Evolutionary conservation across 805 yeast genomes (phyloP).

Genomic region (Hanseniaspora clermontiae): DNA sequence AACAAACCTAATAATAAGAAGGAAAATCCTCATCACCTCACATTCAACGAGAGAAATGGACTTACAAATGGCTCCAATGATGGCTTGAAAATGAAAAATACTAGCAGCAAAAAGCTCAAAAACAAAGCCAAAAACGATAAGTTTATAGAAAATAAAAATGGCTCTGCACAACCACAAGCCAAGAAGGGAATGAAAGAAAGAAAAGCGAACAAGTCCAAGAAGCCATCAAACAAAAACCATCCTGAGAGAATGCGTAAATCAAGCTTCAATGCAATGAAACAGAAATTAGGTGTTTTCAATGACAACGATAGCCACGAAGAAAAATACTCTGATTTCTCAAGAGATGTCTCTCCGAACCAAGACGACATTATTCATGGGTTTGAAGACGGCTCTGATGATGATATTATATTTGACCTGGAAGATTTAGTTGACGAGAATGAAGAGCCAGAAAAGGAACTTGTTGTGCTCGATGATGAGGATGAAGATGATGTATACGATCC

Average conservation of each 20-base stretch:
- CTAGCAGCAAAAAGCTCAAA: conserved; percentile 3
- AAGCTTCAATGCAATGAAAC: conserved; percentile 23
- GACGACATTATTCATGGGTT: conserved; percentile 13
- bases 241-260: conserved; percentile 25
- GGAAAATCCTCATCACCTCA: background rate
- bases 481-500: conserved; percentile 23
- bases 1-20: background rate
- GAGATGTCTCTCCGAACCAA: conserved; percentile 2
- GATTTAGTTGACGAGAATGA: conserved; percentile 6
- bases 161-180: background rate
- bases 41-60: conserved; percentile 4
- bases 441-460: background rate
- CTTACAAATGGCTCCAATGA: background rate
- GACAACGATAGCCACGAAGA: conserved; percentile 20
- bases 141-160: background rate
- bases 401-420: conserved; percentile 23
- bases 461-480: conserved; percentile 2
- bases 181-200: conserved; percentile 12
- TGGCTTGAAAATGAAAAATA: conserved; percentile 1
- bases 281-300: conserved; percentile 24
- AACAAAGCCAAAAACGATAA: conserved; percentile 3
- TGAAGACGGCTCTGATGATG: conserved; percentile 12
- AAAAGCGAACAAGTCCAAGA: conserved; percentile 1
- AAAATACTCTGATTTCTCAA: conserved; percentile 22
- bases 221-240: conserved; percentile 6